phyloP scores from a whole-genome alignment of 805 yeast species.

The Monosporozyma unispora region DNA sequence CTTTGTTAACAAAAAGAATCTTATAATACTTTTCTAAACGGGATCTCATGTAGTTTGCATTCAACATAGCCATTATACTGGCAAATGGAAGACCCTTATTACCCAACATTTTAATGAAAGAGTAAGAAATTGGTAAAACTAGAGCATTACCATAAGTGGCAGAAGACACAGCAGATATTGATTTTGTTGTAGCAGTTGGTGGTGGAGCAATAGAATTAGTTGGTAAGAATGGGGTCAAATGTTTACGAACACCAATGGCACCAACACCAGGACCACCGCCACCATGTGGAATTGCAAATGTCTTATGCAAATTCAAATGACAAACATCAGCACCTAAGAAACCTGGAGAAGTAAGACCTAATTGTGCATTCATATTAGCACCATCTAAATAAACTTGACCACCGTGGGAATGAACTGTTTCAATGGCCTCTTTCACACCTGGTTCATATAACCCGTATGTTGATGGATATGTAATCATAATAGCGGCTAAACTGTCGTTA shows the following conservation, averaged over 20 bases:
- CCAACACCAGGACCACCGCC: conserved; percentile 99
- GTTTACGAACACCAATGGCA: conserved; percentile 86
- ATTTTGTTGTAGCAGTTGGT: conserved; percentile 15
- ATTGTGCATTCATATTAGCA: conserved; percentile 99
- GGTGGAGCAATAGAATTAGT: conserved; percentile 49
- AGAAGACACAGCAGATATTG: conserved; percentile 74
- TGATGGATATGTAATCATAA: conserved; percentile 96
- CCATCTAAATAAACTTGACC: conserved; percentile 98
- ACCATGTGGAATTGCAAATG: conserved; percentile 96
- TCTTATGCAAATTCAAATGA: conserved; percentile 92
- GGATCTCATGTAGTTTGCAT: conserved; percentile 91
- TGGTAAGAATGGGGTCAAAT: conserved; percentile 76
- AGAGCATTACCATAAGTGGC: conserved; percentile 97
- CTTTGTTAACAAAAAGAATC: conserved; percentile 54
- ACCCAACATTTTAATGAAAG: conserved; percentile 93
- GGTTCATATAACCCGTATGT: conserved; percentile 96
- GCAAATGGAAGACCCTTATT: conserved; percentile 72
- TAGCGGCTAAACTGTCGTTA: conserved; percentile 66
- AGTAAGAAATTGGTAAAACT: conserved; percentile 85
- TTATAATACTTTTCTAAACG: conserved; percentile 62
- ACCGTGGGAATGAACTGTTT: conserved; percentile 75
- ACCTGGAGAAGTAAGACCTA: conserved; percentile 94
- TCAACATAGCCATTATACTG: conserved; percentile 85
- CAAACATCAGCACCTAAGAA: conserved; percentile 98
- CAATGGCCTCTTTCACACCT: conserved; percentile 74